phyloP scores from a whole-genome alignment of 345 rosid species.

The Eucalyptus melliodora region DNA sequence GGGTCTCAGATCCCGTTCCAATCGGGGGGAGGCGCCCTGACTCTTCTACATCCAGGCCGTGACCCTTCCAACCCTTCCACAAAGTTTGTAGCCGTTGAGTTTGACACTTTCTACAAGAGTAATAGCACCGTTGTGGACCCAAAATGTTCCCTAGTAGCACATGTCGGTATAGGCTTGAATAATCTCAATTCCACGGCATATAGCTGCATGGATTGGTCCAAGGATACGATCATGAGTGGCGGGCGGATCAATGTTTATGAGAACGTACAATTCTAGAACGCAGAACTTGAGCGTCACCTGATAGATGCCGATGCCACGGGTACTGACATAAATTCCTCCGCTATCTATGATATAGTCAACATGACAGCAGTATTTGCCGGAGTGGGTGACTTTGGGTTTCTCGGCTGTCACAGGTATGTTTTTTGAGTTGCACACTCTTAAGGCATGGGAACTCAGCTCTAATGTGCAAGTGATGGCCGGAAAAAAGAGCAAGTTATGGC shows the following conservation, averaged over 20 bases:
- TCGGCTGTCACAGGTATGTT: background rate
- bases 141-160: background rate
- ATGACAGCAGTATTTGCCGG: background rate
- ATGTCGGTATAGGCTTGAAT: background rate
- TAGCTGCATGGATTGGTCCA: background rate
- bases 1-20: background rate
- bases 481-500: background rate
- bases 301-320: background rate
- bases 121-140: background rate
- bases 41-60: background rate
- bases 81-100: background rate
- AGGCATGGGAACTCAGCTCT: slow-evolving; percentile 1
- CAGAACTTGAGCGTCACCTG: background rate
- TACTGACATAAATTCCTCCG: background rate
- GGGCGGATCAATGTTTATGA: background rate
- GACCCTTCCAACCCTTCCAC: background rate
- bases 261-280: background rate
- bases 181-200: background rate
- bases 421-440: background rate
- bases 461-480: background rate
- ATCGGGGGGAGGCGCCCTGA: background rate
- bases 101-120: background rate
- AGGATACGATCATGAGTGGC: background rate
- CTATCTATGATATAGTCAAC: background rate
- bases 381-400: slow-evolving; percentile 7